Evolutionary conservation across 768 basidiomycete genomes (phyloP).

Genomic region (Mycena sanguinolenta): DNA sequence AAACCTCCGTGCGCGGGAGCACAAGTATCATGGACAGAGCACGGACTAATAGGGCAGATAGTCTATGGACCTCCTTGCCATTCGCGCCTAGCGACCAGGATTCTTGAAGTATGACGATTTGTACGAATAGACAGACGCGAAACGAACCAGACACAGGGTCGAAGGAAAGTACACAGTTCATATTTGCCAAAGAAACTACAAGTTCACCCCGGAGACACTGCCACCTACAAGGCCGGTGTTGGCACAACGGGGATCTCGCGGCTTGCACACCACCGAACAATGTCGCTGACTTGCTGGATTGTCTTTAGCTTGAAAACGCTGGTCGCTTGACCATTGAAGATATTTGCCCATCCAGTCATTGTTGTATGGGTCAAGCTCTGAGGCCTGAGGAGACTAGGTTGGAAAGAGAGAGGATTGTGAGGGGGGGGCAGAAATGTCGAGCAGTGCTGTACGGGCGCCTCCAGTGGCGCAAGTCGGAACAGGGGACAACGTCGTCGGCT

Average conservation of each 20-base stretch:
- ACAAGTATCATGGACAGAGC: too few relatives aligned
- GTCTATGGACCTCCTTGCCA: too few relatives aligned
- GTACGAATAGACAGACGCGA: background rate
- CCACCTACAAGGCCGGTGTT: slow-evolving; percentile 99
- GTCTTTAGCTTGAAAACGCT: slow-evolving; percentile 92
- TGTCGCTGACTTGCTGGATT: slow-evolving; percentile 88
- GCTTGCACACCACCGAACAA: slow-evolving; percentile 89
- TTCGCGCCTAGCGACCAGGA: slow-evolving; percentile 91
- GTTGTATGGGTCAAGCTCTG: slow-evolving; percentile 86
- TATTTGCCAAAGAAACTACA: slow-evolving; percentile 84
- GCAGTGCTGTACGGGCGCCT: slow-evolving; percentile 57
- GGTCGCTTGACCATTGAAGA: slow-evolving; percentile 80
- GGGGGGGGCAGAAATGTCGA: slow-evolving; percentile 73
- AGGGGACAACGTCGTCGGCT: background rate
- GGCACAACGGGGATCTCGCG: slow-evolving; percentile 91
- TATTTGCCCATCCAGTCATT: slow-evolving; percentile 98
- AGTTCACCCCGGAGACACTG: slow-evolving; percentile 87
- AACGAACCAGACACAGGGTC: slow-evolving; percentile 83
- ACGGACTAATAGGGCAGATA: too few relatives aligned
- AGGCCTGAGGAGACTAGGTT: slow-evolving; percentile 56
- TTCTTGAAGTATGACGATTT: slow-evolving; percentile 63
- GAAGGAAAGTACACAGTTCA: slow-evolving; percentile 86
- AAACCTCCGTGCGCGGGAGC: too few relatives aligned
- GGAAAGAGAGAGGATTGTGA: slow-evolving; percentile 73
- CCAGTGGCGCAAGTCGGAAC: slow-evolving; percentile 15